phyloP scores from a whole-genome alignment of 495 filamentous ascomycete species.

The Lentithecium fluviatile region DNA sequence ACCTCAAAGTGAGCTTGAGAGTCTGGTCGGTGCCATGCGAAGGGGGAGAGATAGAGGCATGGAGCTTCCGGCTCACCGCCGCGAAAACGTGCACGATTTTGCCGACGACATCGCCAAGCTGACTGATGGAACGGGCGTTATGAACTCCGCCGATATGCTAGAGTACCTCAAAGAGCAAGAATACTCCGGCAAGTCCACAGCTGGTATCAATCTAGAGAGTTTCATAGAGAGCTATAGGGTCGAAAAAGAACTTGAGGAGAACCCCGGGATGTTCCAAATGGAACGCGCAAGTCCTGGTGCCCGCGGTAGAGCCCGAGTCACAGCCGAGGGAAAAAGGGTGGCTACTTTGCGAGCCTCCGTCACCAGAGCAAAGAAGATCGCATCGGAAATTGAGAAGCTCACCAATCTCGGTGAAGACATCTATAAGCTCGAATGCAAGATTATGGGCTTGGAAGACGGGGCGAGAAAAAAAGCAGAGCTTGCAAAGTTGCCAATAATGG shows the following conservation, averaged over 20 bases:
- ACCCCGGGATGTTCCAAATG: neutral
- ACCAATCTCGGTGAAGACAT: slow-evolving; percentile 25
- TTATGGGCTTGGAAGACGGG: slow-evolving; percentile 12
- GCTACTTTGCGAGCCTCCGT: neutral
- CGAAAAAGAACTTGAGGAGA: neutral
- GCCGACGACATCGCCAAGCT: slow-evolving; percentile 23
- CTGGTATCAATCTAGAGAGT: slow-evolving; percentile 6
- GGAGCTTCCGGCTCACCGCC: slow-evolving; percentile 45
- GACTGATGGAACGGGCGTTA: slow-evolving; percentile 17
- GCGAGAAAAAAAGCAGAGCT: slow-evolving; percentile 26
- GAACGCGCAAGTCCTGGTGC: neutral
- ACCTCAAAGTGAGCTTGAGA: slow-evolving; percentile 42
- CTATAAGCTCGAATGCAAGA: slow-evolving; percentile 24
- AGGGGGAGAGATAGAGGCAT: slow-evolving; percentile 42
- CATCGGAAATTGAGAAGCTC: neutral
- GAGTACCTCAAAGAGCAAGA: slow-evolving; percentile 15
- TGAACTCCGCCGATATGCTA: neutral
- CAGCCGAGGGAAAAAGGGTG: neutral
- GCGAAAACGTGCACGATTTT: slow-evolving; percentile 33
- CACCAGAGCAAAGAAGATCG: neutral
- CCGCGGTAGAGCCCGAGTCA: neutral
- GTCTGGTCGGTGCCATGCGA: slow-evolving; percentile 44
- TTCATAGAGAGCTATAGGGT: neutral
- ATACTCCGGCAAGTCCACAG: slow-evolving; percentile 10
- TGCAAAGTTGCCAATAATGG: slow-evolving; percentile 25